Evolutionary conservation across 75 land plant species (phyloP).

Genomic region (Sequoiadendron giganteum): DNA sequence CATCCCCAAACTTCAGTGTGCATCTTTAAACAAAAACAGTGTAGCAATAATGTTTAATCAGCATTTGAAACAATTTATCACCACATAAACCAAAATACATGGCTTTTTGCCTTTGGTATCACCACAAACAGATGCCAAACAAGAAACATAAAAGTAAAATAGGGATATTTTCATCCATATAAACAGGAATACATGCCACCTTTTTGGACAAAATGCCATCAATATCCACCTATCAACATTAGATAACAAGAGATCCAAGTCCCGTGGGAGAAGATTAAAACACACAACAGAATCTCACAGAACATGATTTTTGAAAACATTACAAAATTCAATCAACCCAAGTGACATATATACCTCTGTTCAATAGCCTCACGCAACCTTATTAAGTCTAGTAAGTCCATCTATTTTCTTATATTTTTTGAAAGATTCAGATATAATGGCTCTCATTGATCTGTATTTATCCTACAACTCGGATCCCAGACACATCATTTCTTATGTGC

Average conservation of each 20-base stretch:
- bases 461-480: neutral
- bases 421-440: neutral
- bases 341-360: neutral
- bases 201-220: neutral
- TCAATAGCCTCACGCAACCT: neutral
- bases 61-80: neutral
- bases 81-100: neutral
- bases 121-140: neutral
- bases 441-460: neutral
- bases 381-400: neutral
- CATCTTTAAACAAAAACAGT: neutral
- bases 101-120: neutral
- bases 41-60: neutral
- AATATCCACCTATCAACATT: neutral
- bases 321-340: neutral
- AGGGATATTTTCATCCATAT: neutral
- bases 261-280: neutral
- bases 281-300: neutral
- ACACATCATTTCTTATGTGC: neutral
- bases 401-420: neutral
- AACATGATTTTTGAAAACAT: neutral
- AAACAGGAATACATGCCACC: neutral
- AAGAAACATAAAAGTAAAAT: neutral
- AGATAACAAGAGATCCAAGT: neutral
- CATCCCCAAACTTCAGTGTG: neutral